These are phyloP conservation scores for Populus hybrid DNA, from an alignment of 441 rosid species.

Conservation along the genomic window DNA sequence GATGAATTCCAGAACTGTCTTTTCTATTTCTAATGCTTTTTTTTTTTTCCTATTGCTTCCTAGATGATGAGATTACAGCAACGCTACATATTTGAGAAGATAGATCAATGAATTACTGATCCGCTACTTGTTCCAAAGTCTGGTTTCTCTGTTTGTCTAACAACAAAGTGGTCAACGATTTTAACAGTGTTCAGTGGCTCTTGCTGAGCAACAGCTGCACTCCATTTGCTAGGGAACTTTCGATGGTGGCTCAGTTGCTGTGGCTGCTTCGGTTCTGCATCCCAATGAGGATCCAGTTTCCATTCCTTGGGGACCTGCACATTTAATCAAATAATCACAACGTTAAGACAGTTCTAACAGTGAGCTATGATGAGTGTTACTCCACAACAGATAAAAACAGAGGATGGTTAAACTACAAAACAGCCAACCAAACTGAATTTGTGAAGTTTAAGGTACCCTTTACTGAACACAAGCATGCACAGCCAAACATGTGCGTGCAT, in stretches of 20 bases:
- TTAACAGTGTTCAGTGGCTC: constrained; percentile 82
- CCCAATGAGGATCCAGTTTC: constrained; percentile 93
- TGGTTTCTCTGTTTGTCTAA: constrained; percentile 42
- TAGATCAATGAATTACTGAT: constrained; percentile 38
- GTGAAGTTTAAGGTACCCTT: neutral
- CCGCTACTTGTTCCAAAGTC: constrained; percentile 33
- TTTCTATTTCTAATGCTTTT: neutral
- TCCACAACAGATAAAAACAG: neutral
- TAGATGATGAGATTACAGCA: constrained; percentile 21
- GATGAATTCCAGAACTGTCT: neutral
- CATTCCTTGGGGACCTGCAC: constrained; percentile 94
- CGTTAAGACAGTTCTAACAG: neutral
- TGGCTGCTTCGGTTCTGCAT: constrained; percentile 58
- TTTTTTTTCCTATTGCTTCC: constrained; percentile 16
- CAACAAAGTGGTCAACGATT: constrained; percentile 73
- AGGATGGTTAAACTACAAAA: neutral
- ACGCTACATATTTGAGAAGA: constrained; percentile 21
- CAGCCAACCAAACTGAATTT: no score
- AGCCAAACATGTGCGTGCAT: neutral
- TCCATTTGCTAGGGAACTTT: constrained; percentile 87
- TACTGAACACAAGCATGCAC: neutral
- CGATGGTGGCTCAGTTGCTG: constrained; percentile 63
- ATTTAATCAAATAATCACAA: constrained; percentile 1
- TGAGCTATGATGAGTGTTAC: neutral
- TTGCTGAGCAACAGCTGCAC: constrained; percentile 52